Conservation (phyloP, 345 rosid species). For the Ailanthus altissimus region DNA sequence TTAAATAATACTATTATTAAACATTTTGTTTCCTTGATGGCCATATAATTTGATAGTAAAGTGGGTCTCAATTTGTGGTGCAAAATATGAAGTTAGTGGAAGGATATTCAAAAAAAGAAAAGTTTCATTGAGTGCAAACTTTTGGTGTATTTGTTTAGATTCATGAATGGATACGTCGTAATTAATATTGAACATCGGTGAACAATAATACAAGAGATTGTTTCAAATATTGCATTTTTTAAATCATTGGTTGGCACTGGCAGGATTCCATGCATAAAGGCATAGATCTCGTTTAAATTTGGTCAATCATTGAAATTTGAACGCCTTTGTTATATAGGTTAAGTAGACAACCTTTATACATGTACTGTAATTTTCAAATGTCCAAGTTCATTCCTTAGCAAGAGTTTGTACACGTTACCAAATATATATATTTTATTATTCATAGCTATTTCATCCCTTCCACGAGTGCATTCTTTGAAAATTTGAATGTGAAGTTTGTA, state of each 20-base stretch:
- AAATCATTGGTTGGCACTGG: not conserved
- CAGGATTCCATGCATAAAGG: not conserved
- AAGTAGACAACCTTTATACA: not conserved
- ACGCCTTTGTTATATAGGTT: not conserved
- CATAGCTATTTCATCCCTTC: not conserved
- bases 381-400: not conserved
- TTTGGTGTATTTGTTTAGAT: not conserved
- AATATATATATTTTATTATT: not conserved
- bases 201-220: not conserved
- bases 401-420: not conserved
- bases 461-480: not conserved
- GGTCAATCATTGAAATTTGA: not conserved
- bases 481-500: too few relatives aligned
- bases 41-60: not conserved
- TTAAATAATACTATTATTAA: constrained; percentile 8
- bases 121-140: not conserved
- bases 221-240: not conserved
- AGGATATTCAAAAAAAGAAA: too few relatives aligned
- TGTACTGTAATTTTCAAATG: not conserved
- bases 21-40: not conserved
- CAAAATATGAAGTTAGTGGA: not conserved
- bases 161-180: not conserved
- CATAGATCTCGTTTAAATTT: not conserved
- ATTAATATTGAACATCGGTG: not conserved
- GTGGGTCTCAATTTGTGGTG: not conserved